Evolutionary conservation across 2,329 filamentous ascomycete genomes (phyloP).

Genomic region (Aciculosporium take): DNA sequence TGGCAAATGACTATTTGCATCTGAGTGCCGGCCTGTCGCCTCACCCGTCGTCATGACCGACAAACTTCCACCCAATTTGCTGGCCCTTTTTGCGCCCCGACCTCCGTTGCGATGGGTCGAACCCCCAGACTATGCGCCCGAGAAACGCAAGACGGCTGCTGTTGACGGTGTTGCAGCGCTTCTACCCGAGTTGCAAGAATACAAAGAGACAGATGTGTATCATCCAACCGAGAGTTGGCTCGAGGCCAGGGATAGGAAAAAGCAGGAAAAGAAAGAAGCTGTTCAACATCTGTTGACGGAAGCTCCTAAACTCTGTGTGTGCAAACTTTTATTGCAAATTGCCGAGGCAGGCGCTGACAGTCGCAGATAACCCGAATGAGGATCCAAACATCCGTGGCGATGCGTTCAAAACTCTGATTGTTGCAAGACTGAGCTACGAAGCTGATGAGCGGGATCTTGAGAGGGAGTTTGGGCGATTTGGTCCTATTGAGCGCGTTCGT

Average conservation of each 20-base stretch:
- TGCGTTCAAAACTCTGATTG: constrained; percentile 88
- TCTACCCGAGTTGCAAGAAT: constrained; percentile 58
- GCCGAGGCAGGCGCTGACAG: not conserved
- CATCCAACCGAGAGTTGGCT: constrained; percentile 85
- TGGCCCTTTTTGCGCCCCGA: constrained; percentile 88
- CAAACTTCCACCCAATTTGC: constrained; percentile 81
- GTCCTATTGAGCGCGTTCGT: constrained; percentile 78
- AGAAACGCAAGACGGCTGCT: constrained; percentile 61
- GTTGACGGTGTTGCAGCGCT: constrained; percentile 63
- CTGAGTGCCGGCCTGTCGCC: not conserved
- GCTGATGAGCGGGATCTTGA: constrained; percentile 81
- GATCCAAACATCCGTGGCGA: constrained; percentile 86
- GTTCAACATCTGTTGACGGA: constrained; percentile 51
- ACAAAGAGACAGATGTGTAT: constrained; percentile 65
- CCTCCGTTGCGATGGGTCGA: constrained; percentile 83
- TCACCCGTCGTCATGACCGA: constrained; percentile 58
- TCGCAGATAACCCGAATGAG: constrained; percentile 61
- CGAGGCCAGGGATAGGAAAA: constrained; percentile 70
- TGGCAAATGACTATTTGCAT: not conserved
- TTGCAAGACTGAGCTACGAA: constrained; percentile 80
- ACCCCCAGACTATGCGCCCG: constrained; percentile 67
- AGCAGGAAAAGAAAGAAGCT: constrained; percentile 60
- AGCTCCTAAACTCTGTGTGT: constrained; percentile 48
- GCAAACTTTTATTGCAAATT: not conserved
- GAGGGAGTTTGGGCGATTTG: constrained; percentile 84